phyloP scores from a whole-genome alignment of 2,329 filamentous ascomycete species.

The Verticillium tricorpus region DNA sequence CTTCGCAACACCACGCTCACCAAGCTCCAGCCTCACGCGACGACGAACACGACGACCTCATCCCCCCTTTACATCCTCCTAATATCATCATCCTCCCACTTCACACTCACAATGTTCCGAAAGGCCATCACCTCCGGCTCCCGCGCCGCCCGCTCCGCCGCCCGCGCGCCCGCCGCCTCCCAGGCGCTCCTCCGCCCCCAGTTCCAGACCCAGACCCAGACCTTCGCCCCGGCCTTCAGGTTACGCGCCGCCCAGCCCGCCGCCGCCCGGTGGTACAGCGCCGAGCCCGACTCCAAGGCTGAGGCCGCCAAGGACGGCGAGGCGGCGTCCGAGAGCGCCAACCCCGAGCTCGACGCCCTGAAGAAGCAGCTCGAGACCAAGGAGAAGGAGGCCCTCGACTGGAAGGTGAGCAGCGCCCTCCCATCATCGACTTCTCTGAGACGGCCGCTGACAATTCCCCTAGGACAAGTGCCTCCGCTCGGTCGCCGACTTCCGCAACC shows the following conservation, averaged over 20 bases:
- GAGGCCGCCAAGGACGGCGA: slow-evolving; percentile 19
- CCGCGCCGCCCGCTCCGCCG: slow-evolving; percentile 37
- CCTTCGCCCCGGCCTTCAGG: slow-evolving; percentile 25
- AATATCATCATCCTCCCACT: background rate
- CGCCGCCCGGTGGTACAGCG: slow-evolving; percentile 43
- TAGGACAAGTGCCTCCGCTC: slow-evolving; percentile 94
- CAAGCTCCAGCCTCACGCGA: slow-evolving; percentile 5
- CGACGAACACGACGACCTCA: slow-evolving; percentile 6
- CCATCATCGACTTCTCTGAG: too few species aligned
- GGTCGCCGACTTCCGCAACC: slow-evolving; percentile 95
- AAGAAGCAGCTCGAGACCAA: slow-evolving; percentile 50
- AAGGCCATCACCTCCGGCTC: slow-evolving; percentile 38
- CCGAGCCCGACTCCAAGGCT: slow-evolving; percentile 37
- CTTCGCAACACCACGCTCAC: background rate
- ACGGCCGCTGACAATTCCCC: too few species aligned
- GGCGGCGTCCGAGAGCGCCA: slow-evolving; percentile 15
- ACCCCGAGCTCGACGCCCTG: slow-evolving; percentile 34
- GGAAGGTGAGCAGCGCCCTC: slow-evolving; percentile 68
- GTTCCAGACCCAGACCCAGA: slow-evolving; percentile 26
- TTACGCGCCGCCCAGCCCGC: slow-evolving; percentile 30
- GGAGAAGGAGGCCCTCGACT: slow-evolving; percentile 57
- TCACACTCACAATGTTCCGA: slow-evolving; percentile 36
- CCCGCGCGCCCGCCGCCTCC: slow-evolving; percentile 26
- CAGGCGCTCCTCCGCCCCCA: slow-evolving; percentile 31
- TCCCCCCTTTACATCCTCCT: background rate